phyloP scores from a whole-genome alignment of 2,329 filamentous ascomycete species.

The Metarhizium sp. region DNA sequence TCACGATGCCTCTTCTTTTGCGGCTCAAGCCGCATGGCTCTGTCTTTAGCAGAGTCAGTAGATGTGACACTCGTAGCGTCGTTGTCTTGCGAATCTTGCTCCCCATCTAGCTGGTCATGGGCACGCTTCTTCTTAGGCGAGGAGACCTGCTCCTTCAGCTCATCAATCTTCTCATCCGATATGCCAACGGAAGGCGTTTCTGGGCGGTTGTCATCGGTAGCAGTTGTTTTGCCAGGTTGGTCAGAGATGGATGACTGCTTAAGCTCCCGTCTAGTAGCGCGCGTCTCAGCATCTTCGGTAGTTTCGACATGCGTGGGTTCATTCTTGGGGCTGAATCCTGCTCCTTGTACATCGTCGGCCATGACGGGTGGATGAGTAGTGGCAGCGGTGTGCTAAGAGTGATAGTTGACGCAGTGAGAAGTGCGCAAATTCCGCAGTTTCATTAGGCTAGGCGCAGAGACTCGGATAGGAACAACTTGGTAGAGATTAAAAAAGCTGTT shows the following conservation, averaged over 20 bases:
- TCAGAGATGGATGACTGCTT: constrained; percentile 56
- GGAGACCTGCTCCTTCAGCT: constrained; percentile 37
- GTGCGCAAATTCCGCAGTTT: not conserved
- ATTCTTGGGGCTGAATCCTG: constrained; percentile 30
- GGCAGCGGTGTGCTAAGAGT: not conserved
- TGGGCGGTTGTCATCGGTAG: constrained; percentile 14
- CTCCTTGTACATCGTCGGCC: constrained; percentile 34
- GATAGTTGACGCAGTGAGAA: not conserved
- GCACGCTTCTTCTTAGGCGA: constrained; percentile 60
- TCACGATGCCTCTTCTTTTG: constrained; percentile 58
- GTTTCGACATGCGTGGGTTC: constrained; percentile 22
- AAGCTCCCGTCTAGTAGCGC: constrained; percentile 53
- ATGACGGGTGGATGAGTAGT: constrained; percentile 18
- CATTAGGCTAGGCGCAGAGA: not conserved
- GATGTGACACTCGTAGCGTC: constrained; percentile 32
- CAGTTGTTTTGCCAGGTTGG: constrained; percentile 3
- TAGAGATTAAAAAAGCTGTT: not conserved
- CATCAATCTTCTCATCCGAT: constrained; percentile 24
- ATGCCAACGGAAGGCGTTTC: constrained; percentile 26
- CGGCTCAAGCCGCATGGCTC: constrained; percentile 40
- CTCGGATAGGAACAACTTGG: not conserved
- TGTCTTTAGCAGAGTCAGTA: constrained; percentile 37
- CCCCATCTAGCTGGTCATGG: constrained; percentile 47
- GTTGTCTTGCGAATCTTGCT: constrained; percentile 31
- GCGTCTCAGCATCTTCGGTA: constrained; percentile 54